phyloP scores from a whole-genome alignment of 371 early-diverging fungal species.

The Gilbertella persicaria region DNA sequence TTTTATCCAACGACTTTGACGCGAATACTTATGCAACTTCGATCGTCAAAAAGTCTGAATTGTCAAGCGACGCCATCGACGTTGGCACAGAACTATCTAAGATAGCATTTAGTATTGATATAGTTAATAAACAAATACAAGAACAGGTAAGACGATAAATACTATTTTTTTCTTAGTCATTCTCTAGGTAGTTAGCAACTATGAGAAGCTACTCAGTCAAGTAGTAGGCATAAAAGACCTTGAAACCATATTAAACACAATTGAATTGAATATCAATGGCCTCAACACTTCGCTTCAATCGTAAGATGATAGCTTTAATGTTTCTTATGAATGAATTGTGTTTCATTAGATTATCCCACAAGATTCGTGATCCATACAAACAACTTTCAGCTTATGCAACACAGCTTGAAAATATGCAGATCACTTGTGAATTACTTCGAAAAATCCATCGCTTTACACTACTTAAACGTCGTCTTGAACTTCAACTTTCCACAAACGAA shows the following conservation, averaged over 20 bases:
- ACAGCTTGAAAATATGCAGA: conserved; percentile 68
- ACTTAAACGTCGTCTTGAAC: conserved; percentile 61
- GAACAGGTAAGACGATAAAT: conserved; percentile 56
- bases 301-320: conserved; percentile 37
- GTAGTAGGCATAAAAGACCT: conserved; percentile 71
- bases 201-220: conserved; percentile 70
- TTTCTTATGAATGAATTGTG: neutral
- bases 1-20: conserved; percentile 61
- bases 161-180: neutral
- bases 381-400: conserved; percentile 59
- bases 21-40: conserved; percentile 59
- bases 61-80: conserved; percentile 51
- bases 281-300: conserved; percentile 63
- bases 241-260: conserved; percentile 56
- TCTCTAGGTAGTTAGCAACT: conserved; percentile 68
- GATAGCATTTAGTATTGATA: conserved; percentile 74
- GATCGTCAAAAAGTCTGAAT: conserved; percentile 52
- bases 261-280: conserved; percentile 55
- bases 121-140: conserved; percentile 75
- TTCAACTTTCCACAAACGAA: conserved; percentile 49
- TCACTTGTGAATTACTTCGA: conserved; percentile 65
- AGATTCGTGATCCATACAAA: conserved; percentile 63
- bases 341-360: conserved; percentile 50
- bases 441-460: conserved; percentile 67
- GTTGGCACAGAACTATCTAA: conserved; percentile 69